Conservation (phyloP, 352 stramenopile species). For the Globisporangium yorkense region DNA sequence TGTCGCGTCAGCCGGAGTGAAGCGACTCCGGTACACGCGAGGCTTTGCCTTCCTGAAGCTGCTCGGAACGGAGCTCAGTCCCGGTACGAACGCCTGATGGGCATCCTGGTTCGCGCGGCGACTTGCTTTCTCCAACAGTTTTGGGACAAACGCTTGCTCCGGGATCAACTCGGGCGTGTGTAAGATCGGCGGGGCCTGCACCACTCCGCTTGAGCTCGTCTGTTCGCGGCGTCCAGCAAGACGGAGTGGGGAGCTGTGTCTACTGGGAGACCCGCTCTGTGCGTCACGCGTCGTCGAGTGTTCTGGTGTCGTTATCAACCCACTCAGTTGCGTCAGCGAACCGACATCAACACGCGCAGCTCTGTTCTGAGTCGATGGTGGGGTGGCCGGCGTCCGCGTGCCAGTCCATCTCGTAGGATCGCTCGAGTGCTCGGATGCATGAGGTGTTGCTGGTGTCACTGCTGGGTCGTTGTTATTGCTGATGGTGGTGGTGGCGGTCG, state of each 20-base stretch:
- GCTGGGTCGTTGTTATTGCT: no score
- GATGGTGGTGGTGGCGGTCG: neutral
- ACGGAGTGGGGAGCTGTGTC: neutral
- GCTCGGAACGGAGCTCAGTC: constrained; percentile 48
- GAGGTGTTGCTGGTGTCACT: no score
- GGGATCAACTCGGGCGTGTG: constrained; percentile 5
- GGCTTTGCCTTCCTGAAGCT: constrained; percentile 52
- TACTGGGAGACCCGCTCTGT: neutral
- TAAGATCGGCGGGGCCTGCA: neutral
- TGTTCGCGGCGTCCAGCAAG: neutral
- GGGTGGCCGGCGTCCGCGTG: no score
- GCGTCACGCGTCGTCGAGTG: neutral
- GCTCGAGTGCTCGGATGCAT: no score
- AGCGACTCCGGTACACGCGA: constrained; percentile 36
- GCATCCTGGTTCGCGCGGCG: neutral
- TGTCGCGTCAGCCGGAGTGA: constrained; percentile 22
- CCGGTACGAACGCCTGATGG: constrained; percentile 17
- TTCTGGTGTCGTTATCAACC: neutral
- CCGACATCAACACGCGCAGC: neutral
- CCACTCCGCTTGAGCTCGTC: neutral
- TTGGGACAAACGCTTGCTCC: constrained; percentile 6
- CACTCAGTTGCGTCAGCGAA: neutral
- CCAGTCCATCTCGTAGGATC: no score
- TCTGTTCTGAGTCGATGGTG: neutral
- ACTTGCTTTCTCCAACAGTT: neutral